Evolutionary conservation across 75 land plant genomes (phyloP), one percentile per base, ranked within the genome.

Genomic region (Picea glauca): DNA sequence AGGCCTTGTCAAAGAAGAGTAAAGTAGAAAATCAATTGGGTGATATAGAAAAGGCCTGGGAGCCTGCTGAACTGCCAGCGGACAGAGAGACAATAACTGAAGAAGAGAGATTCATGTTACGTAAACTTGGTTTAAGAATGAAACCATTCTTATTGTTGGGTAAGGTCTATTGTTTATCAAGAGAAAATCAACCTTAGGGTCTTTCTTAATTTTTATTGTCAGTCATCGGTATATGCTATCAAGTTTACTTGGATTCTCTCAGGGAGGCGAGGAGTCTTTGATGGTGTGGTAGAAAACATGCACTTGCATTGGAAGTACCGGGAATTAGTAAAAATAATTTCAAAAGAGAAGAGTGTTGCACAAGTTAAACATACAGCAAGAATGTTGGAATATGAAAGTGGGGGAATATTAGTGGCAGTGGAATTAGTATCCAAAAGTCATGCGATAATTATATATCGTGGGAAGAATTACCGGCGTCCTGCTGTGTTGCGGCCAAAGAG

Each of bases 231-330:
- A 26, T 38, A 9, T 74, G 57, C 58, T 78, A 33, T 46, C 46
- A 77, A 78, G 21, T 62, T 50, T 74, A 43, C 63, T 23, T 50
- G 70, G 56, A 30, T 31, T 75, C 33, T 58, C 77, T 75, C 88
- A 96, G 99, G 99, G 62, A 88, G 94, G 81, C 80, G 96, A 64
- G 98, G 98, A 23, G 91, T 93, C 56, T 97, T 97, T 84, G 96
- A 85, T 82, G 99, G 99, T 26, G 91, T 93, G 20, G 80, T 97
- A 79, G 98, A 97, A 81, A 97, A 95, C 77, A 95, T 97, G 96
- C 99, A 97, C 85, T 85, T 95, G 31, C 99, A 97, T 80, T 97
- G 99, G 99, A 97, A 97, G 61, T 90, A 97, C 72, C 87, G 99
- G 82, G 99, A 97, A 77, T 89, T 97, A 74, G 93, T 97, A 38